Evolutionary conservation across 2,329 filamentous ascomycete genomes (phyloP).

Genomic region (Madurella fahalii): DNA sequence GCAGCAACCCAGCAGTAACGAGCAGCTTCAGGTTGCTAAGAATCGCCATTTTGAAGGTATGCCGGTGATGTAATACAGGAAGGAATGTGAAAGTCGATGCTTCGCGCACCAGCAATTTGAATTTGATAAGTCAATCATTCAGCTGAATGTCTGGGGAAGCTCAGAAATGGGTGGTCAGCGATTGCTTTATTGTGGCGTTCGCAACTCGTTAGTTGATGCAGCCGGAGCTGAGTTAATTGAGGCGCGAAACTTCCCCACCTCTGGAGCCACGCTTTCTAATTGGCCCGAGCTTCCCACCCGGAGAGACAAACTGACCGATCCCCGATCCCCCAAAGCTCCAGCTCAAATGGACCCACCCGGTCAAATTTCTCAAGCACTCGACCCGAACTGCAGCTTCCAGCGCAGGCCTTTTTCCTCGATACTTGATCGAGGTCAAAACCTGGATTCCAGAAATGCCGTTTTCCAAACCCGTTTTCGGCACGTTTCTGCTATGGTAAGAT

Average conservation of each 20-base stretch:
- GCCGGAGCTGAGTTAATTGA: too few relatives aligned
- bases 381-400: too few relatives aligned
- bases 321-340: too few relatives aligned
- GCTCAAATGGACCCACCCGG: too few relatives aligned
- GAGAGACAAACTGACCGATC: background rate
- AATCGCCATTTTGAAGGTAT: constrained; percentile 27
- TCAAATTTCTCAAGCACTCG: too few relatives aligned
- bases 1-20: constrained; percentile 31
- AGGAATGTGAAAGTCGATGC: background rate
- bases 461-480: background rate
- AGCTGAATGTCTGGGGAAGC: background rate
- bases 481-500: background rate
- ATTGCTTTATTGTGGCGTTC: background rate
- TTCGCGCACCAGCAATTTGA: background rate
- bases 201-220: background rate
- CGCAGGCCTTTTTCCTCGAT: too few relatives aligned
- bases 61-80: background rate
- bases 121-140: constrained; percentile 1
- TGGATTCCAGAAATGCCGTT: too few relatives aligned
- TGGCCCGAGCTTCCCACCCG: background rate
- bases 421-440: too few relatives aligned
- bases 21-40: constrained; percentile 26
- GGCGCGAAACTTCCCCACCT: background rate
- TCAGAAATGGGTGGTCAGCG: background rate
- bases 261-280: background rate